Conservation (phyloP, 2,329 filamentous ascomycete species). For the Alternaria sp. region DNA sequence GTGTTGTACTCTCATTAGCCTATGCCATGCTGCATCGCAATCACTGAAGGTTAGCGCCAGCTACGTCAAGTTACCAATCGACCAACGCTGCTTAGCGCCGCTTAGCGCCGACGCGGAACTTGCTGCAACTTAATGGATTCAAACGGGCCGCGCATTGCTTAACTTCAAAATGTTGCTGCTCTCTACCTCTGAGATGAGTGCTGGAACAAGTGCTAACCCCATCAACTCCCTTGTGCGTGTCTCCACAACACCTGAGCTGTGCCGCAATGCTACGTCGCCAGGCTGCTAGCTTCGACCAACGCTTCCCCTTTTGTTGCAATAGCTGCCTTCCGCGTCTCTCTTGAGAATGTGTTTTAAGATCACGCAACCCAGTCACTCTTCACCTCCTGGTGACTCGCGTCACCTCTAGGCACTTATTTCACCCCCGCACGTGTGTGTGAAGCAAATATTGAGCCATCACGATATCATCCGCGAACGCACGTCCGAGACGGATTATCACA, state of each 20-base stretch:
- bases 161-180: too few relatives aligned
- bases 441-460: slow-evolving; percentile 3
- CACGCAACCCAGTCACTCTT: background rate
- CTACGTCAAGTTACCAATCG: slow-evolving; percentile 12
- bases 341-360: background rate
- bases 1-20: slow-evolving; percentile 1
- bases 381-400: background rate
- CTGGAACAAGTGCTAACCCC: background rate
- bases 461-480: slow-evolving; percentile 6
- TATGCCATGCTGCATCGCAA: slow-evolving; percentile 5
- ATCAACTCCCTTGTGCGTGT: slow-evolving; percentile 2
- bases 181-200: background rate
- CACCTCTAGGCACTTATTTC: slow-evolving; percentile 8
- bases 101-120: background rate
- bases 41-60: slow-evolving; percentile 5
- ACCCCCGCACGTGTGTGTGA: slow-evolving; percentile 7
- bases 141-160: background rate
- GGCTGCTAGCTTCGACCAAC: slow-evolving; percentile 4
- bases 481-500: background rate
- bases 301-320: background rate
- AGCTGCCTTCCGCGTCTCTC: background rate
- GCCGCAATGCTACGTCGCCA: slow-evolving; percentile 18
- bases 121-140: background rate
- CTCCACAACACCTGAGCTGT: slow-evolving; percentile 12
- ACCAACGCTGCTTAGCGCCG: slow-evolving; percentile 15